These are phyloP conservation scores for Trametes coccinea DNA, from an alignment of 768 basidiomycete genomes.

Conservation along the genomic window DNA sequence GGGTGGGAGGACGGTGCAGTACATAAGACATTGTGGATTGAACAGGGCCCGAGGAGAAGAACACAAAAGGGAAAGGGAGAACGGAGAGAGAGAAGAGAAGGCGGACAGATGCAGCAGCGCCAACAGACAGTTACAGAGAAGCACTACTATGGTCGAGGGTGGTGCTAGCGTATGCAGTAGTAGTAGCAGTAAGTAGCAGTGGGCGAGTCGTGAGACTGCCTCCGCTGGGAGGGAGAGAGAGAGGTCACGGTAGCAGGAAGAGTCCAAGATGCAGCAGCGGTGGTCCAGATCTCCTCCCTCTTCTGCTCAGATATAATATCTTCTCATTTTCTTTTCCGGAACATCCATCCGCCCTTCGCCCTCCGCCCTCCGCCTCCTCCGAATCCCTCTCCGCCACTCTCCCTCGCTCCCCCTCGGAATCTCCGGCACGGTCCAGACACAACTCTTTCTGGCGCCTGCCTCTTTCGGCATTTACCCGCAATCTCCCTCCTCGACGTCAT, in stretches of 20 bases:
- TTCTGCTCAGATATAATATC: neutral
- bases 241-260: too few relatives aligned
- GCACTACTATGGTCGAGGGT: neutral
- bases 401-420: neutral
- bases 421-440: constrained; percentile 11
- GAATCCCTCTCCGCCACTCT: neutral
- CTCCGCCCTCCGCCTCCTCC: neutral
- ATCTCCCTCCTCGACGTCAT: constrained; percentile 9
- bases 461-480: neutral
- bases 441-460: neutral
- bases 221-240: neutral
- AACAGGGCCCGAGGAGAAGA: constrained; percentile 1
- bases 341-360: neutral
- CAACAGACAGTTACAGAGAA: too few relatives aligned
- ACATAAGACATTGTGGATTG: constrained; percentile 35
- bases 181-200: neutral
- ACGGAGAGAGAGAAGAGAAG: neutral
- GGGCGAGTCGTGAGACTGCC: neutral
- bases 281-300: too few relatives aligned
- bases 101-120: neutral
- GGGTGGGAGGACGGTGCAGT: constrained; percentile 37
- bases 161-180: neutral
- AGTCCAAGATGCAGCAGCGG: neutral
- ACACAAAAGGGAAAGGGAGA: neutral
- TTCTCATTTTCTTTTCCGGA: constrained; percentile 13